Percentiles rank a stretch among this genome's conserved stretches.
Conservation (phyloP, 2,329 filamentous ascomycete genomes). For the Sclerotinia nivalis region DNA sequence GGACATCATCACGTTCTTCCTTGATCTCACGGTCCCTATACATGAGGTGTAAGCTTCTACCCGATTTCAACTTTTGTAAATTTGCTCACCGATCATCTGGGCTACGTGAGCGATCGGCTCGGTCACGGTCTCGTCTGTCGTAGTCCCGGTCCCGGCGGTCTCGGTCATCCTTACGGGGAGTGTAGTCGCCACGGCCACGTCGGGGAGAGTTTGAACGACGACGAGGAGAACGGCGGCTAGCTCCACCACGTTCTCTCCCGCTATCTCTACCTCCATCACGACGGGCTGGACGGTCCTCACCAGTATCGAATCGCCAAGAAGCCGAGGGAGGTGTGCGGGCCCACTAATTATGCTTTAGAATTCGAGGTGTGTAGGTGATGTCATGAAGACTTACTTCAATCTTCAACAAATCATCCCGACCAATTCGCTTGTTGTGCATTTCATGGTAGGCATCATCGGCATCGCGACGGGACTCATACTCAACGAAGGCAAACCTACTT, state of each 20-base stretch:
- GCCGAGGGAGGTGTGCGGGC: slow-evolving; percentile 96
- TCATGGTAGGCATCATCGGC: slow-evolving; percentile 99
- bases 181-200: slow-evolving; percentile 72
- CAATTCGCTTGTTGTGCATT: slow-evolving; percentile 99
- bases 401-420: slow-evolving; percentile 85
- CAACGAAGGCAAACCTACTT: slow-evolving; percentile 89
- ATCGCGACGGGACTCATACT: slow-evolving; percentile 98
- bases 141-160: slow-evolving; percentile 78
- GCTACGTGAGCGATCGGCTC: slow-evolving; percentile 67
- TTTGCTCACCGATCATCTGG: slow-evolving; percentile 58
- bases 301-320: slow-evolving; percentile 97
- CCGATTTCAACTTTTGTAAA: not conserved
- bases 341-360: slow-evolving; percentile 65
- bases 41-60: slow-evolving; percentile 4
- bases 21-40: slow-evolving; percentile 49
- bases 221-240: slow-evolving; percentile 60
- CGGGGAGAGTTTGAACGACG: slow-evolving; percentile 77
- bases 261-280: slow-evolving; percentile 46
- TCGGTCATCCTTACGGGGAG: slow-evolving; percentile 85
- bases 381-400: slow-evolving; percentile 72
- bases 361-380: not conserved
- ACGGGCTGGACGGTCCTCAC: slow-evolving; percentile 65
- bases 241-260: slow-evolving; percentile 30
- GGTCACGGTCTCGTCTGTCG: slow-evolving; percentile 62
- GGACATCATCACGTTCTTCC: slow-evolving; percentile 68